Percentiles rank a stretch among this genome's conserved stretches.
These are phyloP conservation scores for Vigna hirtella DNA, from an alignment of 306 rosid species.

Conservation along the genomic window DNA sequence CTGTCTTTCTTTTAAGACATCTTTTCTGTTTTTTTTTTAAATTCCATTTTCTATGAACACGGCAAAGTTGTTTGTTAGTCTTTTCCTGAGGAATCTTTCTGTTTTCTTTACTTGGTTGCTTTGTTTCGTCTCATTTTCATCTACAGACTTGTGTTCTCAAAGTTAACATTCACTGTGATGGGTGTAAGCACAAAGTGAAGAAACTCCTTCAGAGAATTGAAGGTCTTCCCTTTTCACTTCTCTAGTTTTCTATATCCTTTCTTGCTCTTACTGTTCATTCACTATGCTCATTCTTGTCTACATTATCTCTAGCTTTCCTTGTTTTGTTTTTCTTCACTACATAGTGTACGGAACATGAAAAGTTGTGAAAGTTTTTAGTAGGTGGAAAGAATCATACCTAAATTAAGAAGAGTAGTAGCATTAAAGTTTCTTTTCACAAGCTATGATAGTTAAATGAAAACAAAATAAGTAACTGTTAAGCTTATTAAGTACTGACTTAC, in stretches of 20 bases:
- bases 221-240: conserved; percentile 60
- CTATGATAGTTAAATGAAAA: not conserved
- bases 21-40: not conserved
- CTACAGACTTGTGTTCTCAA: conserved; percentile 88
- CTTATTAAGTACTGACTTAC: not conserved
- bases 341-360: not conserved
- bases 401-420: not conserved
- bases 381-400: not conserved
- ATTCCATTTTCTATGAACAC: conserved; percentile 27
- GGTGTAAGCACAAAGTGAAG: conserved; percentile 98
- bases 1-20: conserved; percentile 39
- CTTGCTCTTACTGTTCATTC: conserved; percentile 42
- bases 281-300: conserved; percentile 33
- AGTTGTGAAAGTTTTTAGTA: not conserved
- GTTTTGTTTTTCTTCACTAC: conserved; percentile 18
- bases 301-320: conserved; percentile 2
- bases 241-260: conserved; percentile 16
- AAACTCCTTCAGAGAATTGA: conserved; percentile 95
- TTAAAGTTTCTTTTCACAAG: not conserved
- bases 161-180: conserved; percentile 98
- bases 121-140: conserved; percentile 39
- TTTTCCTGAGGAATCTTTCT: conserved; percentile 57
- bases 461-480: not conserved
- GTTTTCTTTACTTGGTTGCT: conserved; percentile 46
- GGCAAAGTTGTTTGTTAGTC: conserved; percentile 47